Conservation (phyloP, 148 eudicot species). For the Heliosperma pusillum region DNA sequence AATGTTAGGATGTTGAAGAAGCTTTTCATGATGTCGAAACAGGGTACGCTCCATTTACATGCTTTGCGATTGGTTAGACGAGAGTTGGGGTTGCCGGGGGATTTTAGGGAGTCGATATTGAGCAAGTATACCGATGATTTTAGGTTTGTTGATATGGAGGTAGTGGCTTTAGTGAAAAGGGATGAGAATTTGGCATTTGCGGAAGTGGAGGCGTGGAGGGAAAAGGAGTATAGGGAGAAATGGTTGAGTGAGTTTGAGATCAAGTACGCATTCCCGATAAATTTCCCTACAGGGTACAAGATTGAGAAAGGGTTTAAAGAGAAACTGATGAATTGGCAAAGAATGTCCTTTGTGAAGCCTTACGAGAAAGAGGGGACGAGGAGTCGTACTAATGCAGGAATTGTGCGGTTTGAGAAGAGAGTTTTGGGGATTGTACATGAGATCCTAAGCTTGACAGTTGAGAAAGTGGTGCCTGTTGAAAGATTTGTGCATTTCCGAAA, state of each 20-base stretch:
- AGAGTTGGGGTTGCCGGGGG: slow-evolving; percentile 62
- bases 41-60: slow-evolving; percentile 60
- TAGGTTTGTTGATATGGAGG: slow-evolving; percentile 56
- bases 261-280: slow-evolving; percentile 69
- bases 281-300: slow-evolving; percentile 67
- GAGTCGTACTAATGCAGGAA: slow-evolving; percentile 47
- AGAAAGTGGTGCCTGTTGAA: slow-evolving; percentile 62
- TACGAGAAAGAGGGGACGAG: slow-evolving; percentile 47
- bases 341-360: slow-evolving; percentile 63
- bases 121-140: slow-evolving; percentile 46
- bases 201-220: slow-evolving; percentile 67
- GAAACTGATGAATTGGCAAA: slow-evolving; percentile 70
- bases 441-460: slow-evolving; percentile 69
- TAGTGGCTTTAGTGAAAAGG: slow-evolving; percentile 44
- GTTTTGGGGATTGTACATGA: slow-evolving; percentile 72
- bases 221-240: slow-evolving; percentile 58
- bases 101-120: slow-evolving; percentile 65
- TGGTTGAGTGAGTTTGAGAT: slow-evolving; percentile 89
- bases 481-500: slow-evolving; percentile 60
- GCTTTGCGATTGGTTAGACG: slow-evolving; percentile 59
- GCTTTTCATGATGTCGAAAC: slow-evolving; percentile 63
- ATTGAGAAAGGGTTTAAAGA: slow-evolving; percentile 61
- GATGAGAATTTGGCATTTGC: slow-evolving; percentile 42
- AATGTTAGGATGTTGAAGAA: slow-evolving; percentile 53
- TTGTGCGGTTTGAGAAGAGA: slow-evolving; percentile 67